phyloP scores from a whole-genome alignment of 805 yeast genomes.

The Kodamaea kaohsiungensis region DNA sequence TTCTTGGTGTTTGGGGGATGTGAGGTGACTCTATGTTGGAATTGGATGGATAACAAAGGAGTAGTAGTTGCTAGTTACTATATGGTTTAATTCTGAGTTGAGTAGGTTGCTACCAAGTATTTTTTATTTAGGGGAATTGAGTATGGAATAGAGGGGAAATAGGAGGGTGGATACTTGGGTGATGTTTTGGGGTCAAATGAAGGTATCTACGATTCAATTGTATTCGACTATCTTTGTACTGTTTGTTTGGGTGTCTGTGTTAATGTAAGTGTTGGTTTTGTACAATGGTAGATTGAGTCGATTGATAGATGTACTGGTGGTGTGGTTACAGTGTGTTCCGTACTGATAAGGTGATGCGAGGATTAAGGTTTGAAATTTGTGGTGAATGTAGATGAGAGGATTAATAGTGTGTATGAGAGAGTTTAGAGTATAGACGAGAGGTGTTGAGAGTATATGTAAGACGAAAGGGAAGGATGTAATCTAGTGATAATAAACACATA shows the following conservation, averaged over 20 bases:
- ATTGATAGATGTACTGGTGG: too few relatives aligned
- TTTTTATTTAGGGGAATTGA: neutral
- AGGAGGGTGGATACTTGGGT: neutral
- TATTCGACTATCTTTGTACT: neutral
- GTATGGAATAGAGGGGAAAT: neutral
- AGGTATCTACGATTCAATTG: neutral
- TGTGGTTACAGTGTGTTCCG: too few relatives aligned
- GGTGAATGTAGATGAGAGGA: too few relatives aligned
- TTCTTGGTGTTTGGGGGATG: neutral
- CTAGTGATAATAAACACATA: too few relatives aligned
- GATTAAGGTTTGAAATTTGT: too few relatives aligned
- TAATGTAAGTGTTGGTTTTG: neutral
- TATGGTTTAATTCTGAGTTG: neutral
- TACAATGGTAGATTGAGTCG: neutral
- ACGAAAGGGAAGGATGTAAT: too few relatives aligned
- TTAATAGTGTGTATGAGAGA: too few relatives aligned
- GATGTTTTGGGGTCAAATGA: neutral
- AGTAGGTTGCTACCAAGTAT: neutral
- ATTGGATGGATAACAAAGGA: neutral
- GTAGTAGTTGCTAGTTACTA: neutral
- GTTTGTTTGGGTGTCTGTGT: neutral
- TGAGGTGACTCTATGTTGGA: neutral
- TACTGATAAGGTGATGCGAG: too few relatives aligned
- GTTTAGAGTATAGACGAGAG: too few relatives aligned
- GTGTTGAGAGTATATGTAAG: too few relatives aligned